A percentile compares a stretch with the other conserved stretches of the same genome.
Conservation (phyloP, 306 rosid species). For the Datisca glomerata region DNA sequence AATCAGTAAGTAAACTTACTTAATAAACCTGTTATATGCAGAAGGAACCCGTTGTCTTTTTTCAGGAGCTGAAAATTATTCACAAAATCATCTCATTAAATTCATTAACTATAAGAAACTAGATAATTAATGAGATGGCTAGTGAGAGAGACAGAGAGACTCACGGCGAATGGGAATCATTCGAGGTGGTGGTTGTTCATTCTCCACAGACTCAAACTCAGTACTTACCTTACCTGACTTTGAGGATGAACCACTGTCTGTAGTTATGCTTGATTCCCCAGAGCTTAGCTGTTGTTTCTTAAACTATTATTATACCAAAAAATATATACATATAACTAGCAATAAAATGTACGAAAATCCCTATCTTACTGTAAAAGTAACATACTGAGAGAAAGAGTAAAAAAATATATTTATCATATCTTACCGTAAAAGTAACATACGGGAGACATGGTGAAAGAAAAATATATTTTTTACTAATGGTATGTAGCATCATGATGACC, state of each 20-base stretch:
- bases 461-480: too few relatives aligned
- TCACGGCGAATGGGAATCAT: slow-evolving; percentile 81
- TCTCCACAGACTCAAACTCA: slow-evolving; percentile 39
- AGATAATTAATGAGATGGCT: neutral
- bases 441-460: too few relatives aligned
- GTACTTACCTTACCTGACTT: slow-evolving; percentile 39
- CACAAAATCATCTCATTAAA: neutral
- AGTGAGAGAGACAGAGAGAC: slow-evolving; percentile 20
- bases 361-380: too few relatives aligned
- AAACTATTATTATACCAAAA: too few relatives aligned
- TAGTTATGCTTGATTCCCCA: slow-evolving; percentile 49
- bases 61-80: slow-evolving; percentile 60
- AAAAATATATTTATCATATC: too few relatives aligned
- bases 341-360: too few relatives aligned
- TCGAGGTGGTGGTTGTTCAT: slow-evolving; percentile 60
- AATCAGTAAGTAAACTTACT: slow-evolving; percentile 37
- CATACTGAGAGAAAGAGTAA: too few relatives aligned
- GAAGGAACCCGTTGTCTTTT: slow-evolving; percentile 98
- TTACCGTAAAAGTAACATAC: too few relatives aligned
- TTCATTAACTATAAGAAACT: neutral
- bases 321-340: too few relatives aligned
- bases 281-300: slow-evolving; percentile 46
- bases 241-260: slow-evolving; percentile 52
- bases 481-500: too few relatives aligned
- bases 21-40: slow-evolving; percentile 90